Evolutionary conservation across 371 early-diverging fungal genomes (phyloP).

Genomic region (Apophysomyces elegans): DNA sequence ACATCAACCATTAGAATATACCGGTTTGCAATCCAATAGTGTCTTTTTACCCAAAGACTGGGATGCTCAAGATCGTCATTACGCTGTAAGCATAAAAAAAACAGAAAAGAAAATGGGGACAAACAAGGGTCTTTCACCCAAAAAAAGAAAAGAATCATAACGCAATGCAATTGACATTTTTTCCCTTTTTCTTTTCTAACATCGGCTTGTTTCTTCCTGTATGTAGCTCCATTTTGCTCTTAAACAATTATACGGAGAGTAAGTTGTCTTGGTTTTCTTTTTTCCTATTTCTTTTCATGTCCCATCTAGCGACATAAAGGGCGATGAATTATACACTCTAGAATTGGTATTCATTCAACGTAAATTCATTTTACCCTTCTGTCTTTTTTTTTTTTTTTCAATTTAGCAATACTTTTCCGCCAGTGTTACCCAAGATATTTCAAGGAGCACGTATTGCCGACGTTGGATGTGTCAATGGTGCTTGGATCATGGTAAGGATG

Average conservation of each 20-base stretch:
- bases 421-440: conserved; percentile 20
- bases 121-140: no score
- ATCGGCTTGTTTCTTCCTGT: not conserved
- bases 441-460: conserved; percentile 25
- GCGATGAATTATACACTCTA: no score
- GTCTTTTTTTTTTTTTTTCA: conserved; percentile 7
- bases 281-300: not conserved
- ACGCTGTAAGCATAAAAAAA: conserved; percentile 17
- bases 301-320: conserved; percentile 4
- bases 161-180: not conserved
- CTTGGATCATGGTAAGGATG: conserved; percentile 26
- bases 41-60: conserved; percentile 28
- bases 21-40: conserved; percentile 29
- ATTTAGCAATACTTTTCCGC: conserved; percentile 16
- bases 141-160: no score
- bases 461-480: conserved; percentile 27
- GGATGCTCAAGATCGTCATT: conserved; percentile 22
- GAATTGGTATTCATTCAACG: no score
- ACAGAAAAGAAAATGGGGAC: no score
- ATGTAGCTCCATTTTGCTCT: conserved; percentile 30
- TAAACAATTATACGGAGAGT: conserved; percentile 24
- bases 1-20: conserved; percentile 11
- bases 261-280: not conserved
- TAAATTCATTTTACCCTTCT: not conserved
- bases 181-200: not conserved